Percentiles rank a stretch among this genome's conserved stretches.
phyloP scores from a whole-genome alignment of 345 rosid genomes.

The Rhodamnia argentea region DNA sequence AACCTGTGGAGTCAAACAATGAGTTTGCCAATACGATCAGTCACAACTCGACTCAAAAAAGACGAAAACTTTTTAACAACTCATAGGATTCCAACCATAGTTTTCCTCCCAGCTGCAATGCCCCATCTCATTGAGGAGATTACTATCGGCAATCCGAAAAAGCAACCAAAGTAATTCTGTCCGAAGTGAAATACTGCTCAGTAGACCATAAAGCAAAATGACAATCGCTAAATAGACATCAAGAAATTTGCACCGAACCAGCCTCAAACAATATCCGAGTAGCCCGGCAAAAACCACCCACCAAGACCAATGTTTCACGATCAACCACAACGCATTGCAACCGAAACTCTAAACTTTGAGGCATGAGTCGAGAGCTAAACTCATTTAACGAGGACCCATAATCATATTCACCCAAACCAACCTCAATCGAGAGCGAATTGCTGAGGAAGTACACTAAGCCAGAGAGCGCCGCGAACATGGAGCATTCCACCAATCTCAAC shows the following conservation, averaged over 20 bases:
- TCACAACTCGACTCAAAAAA: neutral
- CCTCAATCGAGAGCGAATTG: constrained; percentile 92
- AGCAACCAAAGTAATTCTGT: constrained; percentile 96
- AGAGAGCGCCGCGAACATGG: constrained; percentile 87
- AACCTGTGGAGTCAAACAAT: constrained; percentile 28
- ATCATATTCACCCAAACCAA: constrained; percentile 2
- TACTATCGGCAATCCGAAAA: constrained; percentile 84
- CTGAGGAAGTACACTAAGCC: constrained; percentile 84
- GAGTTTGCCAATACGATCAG: neutral
- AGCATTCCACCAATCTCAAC: constrained; percentile 82
- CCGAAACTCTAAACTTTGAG: neutral
- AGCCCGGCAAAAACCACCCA: neutral
- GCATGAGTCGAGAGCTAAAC: neutral
- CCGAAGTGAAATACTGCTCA: neutral
- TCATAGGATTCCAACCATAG: constrained; percentile 40
- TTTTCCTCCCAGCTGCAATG: constrained; percentile 85
- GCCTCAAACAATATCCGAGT: neutral
- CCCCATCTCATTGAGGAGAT: constrained; percentile 90
- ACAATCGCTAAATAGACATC: neutral
- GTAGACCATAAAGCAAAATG: neutral
- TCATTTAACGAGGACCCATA: neutral
- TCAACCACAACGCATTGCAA: neutral
- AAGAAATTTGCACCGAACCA: neutral
- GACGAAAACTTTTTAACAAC: neutral
- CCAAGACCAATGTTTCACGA: neutral